Evolutionary conservation across 257 asterid genomes (phyloP).

Genomic region (Pogostemon cablin): DNA sequence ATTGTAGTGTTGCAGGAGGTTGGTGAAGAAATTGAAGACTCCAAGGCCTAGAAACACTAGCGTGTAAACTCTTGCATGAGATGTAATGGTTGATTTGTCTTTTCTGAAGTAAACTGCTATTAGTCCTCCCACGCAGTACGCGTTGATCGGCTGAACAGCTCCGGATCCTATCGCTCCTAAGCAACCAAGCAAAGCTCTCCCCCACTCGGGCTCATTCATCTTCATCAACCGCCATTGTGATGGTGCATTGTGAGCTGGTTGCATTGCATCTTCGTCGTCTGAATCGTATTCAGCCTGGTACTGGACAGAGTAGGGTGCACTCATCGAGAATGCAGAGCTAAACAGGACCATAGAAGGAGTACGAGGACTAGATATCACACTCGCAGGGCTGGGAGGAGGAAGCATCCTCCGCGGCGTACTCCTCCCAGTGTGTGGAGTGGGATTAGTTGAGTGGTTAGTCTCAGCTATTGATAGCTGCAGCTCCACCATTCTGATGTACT

Average conservation of each 20-base stretch:
- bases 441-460: slow-evolving; percentile 30
- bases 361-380: slow-evolving; percentile 60
- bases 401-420: slow-evolving; percentile 39
- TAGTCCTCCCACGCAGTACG: slow-evolving; percentile 66
- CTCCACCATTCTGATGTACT: slow-evolving; percentile 67
- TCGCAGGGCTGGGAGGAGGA: slow-evolving; percentile 61
- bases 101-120: slow-evolving; percentile 59
- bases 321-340: slow-evolving; percentile 76
- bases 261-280: slow-evolving; percentile 45
- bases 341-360: slow-evolving; percentile 66
- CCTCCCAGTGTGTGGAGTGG: slow-evolving; percentile 38
- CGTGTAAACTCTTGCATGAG: slow-evolving; percentile 55
- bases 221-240: slow-evolving; percentile 66
- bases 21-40: slow-evolving; percentile 59
- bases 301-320: slow-evolving; percentile 54
- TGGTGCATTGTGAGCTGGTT: slow-evolving; percentile 47
- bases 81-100: slow-evolving; percentile 49
- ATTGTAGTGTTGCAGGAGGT: slow-evolving; percentile 62
- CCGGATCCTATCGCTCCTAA: slow-evolving; percentile 71
- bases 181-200: slow-evolving; percentile 65
- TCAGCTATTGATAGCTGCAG: slow-evolving; percentile 48
- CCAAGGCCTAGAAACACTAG: slow-evolving; percentile 54
- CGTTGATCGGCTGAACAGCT: slow-evolving; percentile 69
- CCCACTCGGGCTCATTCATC: slow-evolving; percentile 72
- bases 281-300: slow-evolving; percentile 57